Conservation (phyloP, 129 eudicot species). For the Pulicaria dysenterica region DNA sequence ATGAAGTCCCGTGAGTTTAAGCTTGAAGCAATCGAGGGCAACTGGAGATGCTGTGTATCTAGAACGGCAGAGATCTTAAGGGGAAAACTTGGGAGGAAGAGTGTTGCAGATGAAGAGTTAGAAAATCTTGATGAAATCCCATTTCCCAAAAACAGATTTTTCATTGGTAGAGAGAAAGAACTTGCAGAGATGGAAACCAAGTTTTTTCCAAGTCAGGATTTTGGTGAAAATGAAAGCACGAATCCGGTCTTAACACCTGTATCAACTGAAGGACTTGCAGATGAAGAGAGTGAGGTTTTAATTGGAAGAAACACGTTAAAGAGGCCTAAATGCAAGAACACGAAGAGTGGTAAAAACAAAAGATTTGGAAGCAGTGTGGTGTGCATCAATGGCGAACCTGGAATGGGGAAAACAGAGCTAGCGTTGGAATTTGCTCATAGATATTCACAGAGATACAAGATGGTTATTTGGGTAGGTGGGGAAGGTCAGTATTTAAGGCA, state of each 20-base stretch:
- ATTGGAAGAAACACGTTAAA: conserved; percentile 52
- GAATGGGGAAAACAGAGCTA: conserved; percentile 83
- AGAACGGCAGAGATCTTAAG: conserved; percentile 64
- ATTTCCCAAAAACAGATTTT: conserved; percentile 54
- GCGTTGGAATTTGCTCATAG: conserved; percentile 82
- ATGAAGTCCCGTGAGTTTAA: conserved; percentile 58
- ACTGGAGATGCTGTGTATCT: conserved; percentile 75
- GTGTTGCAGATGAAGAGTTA: conserved; percentile 60
- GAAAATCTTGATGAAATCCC: conserved; percentile 66
- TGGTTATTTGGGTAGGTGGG: conserved; percentile 93
- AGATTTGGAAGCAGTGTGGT: conserved; percentile 53
- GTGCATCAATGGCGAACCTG: conserved; percentile 72
- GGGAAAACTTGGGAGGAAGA: conserved; percentile 79
- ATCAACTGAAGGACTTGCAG: conserved; percentile 57
- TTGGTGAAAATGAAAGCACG: conserved; percentile 46
- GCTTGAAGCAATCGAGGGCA: conserved; percentile 63
- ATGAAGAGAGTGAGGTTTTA: conserved; percentile 54
- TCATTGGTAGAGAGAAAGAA: conserved; percentile 81
- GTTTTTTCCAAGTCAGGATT: conserved; percentile 59
- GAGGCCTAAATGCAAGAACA: conserved; percentile 60
- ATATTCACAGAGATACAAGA: conserved; percentile 69
- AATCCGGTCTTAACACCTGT: conserved; percentile 24
- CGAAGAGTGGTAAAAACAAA: conserved; percentile 61
- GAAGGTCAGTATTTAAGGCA: conserved; percentile 80
- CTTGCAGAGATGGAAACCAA: conserved; percentile 57